Evolutionary conservation across 352 stramenopile species (phyloP).

Genomic region (Globisporangium carolinianum): DNA sequence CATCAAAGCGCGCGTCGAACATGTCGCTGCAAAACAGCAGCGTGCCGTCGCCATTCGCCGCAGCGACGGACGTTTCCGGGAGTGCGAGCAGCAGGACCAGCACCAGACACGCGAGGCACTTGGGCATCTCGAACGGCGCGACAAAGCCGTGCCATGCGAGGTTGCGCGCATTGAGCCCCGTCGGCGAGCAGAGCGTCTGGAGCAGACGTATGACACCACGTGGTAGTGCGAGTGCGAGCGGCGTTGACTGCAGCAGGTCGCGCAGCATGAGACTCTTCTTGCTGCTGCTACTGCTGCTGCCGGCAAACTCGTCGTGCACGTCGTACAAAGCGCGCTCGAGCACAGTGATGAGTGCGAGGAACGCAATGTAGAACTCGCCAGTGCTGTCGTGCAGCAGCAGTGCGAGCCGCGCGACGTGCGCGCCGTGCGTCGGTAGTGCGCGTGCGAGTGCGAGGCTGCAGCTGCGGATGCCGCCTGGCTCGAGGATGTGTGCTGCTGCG

Average conservation of each 20-base stretch:
- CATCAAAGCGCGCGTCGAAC: constrained; percentile 11
- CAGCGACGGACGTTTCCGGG: constrained; percentile 8
- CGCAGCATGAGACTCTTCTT: constrained; percentile 65
- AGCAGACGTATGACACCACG: constrained; percentile 36
- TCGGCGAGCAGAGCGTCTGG: constrained; percentile 48
- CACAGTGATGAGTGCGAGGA: constrained; percentile 48
- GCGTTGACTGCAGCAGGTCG: constrained; percentile 46
- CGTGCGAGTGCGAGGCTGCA: background rate
- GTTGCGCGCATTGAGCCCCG: constrained; percentile 57
- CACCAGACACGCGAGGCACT: constrained; percentile 46
- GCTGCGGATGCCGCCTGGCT: background rate
- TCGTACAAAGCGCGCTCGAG: constrained; percentile 62
- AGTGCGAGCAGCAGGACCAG: constrained; percentile 39
- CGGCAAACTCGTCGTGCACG: constrained; percentile 24
- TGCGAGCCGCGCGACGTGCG: constrained; percentile 19
- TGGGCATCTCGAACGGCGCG: constrained; percentile 38
- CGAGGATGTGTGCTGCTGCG: background rate
- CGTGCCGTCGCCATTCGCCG: constrained; percentile 1
- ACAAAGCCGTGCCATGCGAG: constrained; percentile 71
- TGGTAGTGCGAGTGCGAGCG: constrained; percentile 24
- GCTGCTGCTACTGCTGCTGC: constrained; percentile 6
- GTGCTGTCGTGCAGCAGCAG: constrained; percentile 12
- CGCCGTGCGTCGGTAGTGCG: constrained; percentile 3
- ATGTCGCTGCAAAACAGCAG: constrained; percentile 18
- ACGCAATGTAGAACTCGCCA: constrained; percentile 52